phyloP scores from a whole-genome alignment of 768 basidiomycete species.

The Austroboletus eburneus region DNA sequence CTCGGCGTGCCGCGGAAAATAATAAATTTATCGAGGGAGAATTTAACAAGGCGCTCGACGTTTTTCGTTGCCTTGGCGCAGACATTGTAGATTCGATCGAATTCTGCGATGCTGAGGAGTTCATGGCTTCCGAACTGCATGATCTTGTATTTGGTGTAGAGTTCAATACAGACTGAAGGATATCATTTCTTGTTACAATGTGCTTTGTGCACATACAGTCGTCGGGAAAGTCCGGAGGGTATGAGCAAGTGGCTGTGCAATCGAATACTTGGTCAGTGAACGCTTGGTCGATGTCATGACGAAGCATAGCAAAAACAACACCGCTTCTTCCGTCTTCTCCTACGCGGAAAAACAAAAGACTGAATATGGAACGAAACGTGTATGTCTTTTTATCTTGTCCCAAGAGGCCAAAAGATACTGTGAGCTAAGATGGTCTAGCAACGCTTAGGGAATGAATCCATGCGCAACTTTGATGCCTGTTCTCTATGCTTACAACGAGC shows the following conservation, averaged over 20 bases:
- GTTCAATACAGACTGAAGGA: too few species aligned
- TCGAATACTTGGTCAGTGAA: background rate
- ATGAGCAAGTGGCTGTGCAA: background rate
- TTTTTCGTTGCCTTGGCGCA: slow-evolving; percentile 38
- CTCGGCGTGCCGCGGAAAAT: slow-evolving; percentile 49
- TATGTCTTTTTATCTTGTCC: slow-evolving; percentile 28
- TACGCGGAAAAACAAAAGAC: slow-evolving; percentile 83
- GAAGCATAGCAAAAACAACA: slow-evolving; percentile 89
- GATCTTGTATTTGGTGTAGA: slow-evolving; percentile 39
- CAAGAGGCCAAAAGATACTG: background rate
- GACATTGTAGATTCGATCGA: slow-evolving; percentile 61
- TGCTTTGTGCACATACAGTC: too few species aligned
- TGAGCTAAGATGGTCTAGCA: slow-evolving; percentile 20
- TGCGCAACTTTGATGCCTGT: slow-evolving; percentile 90
- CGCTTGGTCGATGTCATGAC: slow-evolving; percentile 47
- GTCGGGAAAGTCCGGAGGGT: too few species aligned
- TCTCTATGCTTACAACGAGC: slow-evolving; percentile 82
- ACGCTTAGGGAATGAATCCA: slow-evolving; percentile 76
- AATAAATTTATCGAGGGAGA: slow-evolving; percentile 27
- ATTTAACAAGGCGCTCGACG: slow-evolving; percentile 38
- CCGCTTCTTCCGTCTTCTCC: slow-evolving; percentile 84
- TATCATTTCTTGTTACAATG: too few species aligned
- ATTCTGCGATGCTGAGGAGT: slow-evolving; percentile 49
- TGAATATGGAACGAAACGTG: slow-evolving; percentile 78
- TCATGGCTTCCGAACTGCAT: slow-evolving; percentile 46